Base-by-base conservation (phyloP, 148 eudicot species). In the Mesembryanthemum crystallinum region DNA sequence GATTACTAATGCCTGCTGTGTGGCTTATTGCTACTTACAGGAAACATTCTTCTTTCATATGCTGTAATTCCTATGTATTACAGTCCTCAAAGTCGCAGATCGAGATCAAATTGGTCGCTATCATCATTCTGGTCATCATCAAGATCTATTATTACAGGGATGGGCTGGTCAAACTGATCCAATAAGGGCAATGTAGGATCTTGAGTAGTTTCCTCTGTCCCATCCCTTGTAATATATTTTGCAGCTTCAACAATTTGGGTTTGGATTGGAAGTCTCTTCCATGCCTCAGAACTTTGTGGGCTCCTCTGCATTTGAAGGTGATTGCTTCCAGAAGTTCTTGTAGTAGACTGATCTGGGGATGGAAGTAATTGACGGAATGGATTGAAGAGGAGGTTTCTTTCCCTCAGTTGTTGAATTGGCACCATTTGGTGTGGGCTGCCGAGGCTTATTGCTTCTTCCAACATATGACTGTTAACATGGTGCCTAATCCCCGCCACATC, bases 351-450 rank as follows among this genome's bases (percentile, higher is more conserved):
- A 37, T 55, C 47, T 52, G 69, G 55, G 63, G 63, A 35, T 39
- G 58, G 82, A 17, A 80, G 71, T 37, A 80, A 7, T 62, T 69
- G 71, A 39, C 27, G 71, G 70, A 33, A 80, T 37, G 78, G 82
- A 37, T 70, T 80, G 57, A 74, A 75, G 63, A 61, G 35, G 3
- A 80, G 78, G 64, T 80, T 80, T 52, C 82, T 80, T 74, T 74
- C 78, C 54, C 82, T 74, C 49, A 80, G 75, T 54, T 80, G 78
- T n/a, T 45, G 75, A 60, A 57, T 67, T 10, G 72, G 54, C 39
- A 45, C 73, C 68, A 21, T 27, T 32, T 27, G 51, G 30, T 28
- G 51, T 32, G 55, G 76, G 72, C 20, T 61, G 14, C 33, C 74
- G 72, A 37, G 33, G 64, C 49, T 43, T 20, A n/a, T 32, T 28